Evolutionary conservation across 441 rosid genomes (phyloP).

Genomic region (Brassica hybrid): DNA sequence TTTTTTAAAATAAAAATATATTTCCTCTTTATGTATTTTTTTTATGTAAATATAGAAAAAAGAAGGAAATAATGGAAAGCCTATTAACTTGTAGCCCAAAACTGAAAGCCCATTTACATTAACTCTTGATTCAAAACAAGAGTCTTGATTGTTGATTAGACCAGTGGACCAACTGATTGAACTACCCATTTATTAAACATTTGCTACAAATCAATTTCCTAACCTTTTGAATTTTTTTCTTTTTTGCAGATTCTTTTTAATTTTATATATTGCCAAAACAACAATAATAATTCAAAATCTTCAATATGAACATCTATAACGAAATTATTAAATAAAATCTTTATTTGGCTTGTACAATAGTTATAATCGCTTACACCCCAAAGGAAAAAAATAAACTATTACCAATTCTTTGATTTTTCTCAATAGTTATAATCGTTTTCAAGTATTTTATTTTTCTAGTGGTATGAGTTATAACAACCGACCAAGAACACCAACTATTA

Average conservation of each 20-base stretch:
- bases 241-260: background rate
- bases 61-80: slow-evolving; percentile 1
- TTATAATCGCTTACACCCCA: background rate
- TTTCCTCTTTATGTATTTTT: slow-evolving; percentile 7
- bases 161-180: slow-evolving; percentile 10
- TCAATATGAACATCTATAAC: background rate
- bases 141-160: background rate
- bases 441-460: slow-evolving; percentile 30
- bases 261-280: background rate
- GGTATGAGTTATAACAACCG: slow-evolving; percentile 43
- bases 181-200: background rate
- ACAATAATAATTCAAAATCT: background rate
- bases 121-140: background rate
- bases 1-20: slow-evolving; percentile 20
- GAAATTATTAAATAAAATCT: background rate
- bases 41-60: background rate
- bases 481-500: slow-evolving; percentile 36
- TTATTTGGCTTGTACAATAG: background rate
- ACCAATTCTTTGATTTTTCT: background rate
- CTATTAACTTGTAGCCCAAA: background rate
- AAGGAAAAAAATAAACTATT: background rate
- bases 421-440: slow-evolving; percentile 32
- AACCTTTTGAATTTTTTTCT: background rate
- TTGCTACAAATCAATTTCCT: background rate
- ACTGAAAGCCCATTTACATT: slow-evolving; percentile 21